Base-by-base conservation (phyloP, 441 rosid genomes). In the Aleurites moluccanus region DNA sequence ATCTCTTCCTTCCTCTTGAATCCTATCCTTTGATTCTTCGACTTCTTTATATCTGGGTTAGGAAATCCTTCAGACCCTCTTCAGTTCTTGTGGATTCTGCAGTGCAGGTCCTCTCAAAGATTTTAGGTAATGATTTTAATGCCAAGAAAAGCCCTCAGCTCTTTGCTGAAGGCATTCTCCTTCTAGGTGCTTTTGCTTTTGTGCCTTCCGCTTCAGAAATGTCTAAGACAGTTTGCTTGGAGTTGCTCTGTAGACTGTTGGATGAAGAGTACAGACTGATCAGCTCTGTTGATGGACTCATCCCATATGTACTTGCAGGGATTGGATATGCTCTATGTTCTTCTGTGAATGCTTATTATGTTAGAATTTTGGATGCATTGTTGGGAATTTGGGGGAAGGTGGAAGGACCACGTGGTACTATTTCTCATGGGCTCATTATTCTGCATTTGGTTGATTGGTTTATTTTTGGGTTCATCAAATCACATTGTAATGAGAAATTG, bases 391-490 rank as follows among this genome's bases (percentile, higher is more conserved):
- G 96, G 96, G 85, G 87, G 33, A 88, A 76, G 77, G 83, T 84
- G 63, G 88, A 80, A 76, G 91, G 89, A 52, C 91, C 88, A 59
- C 71, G 50, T 70, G 82, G 81, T 63, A 83, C 68, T 74, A 83
- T 90, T 78, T 75, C 86, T 65, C 69, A 84, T 70, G 99, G 96
- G 49, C 86, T 93, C 63, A 87, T 91, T 92, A 80, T 93, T 81
- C 81, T 95, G 84, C 97, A 93, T 84, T 84, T 87, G 86, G 74
- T 88, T 50, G 99, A 91, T 75, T 90, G 99, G 99, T 83, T 89
- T 75, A 75, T 90, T 42, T 89, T 89, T 57, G 86, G 92, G 78
- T 86, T 84, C 71, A 74, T 90, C 81, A 86, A 84, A 73, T 81
- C 86, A 67, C 77, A 25, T 67, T 77, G 86, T 77, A 65, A 77